These are phyloP conservation scores for Psophocarpus tetragonolobus DNA, from an alignment of 306 rosid species.

Conservation along the genomic window DNA sequence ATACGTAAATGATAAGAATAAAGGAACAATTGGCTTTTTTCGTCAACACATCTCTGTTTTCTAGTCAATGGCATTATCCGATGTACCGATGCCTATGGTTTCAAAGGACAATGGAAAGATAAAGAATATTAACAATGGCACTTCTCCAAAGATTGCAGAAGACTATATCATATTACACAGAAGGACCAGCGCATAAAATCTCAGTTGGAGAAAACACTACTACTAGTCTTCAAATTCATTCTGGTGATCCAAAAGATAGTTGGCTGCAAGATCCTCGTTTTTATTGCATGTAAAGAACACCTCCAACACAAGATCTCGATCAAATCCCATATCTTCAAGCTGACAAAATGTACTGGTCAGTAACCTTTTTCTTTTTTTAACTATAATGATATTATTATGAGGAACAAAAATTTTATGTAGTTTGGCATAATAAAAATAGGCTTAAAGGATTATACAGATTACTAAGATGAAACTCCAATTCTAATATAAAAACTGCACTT, in stretches of 20 bases:
- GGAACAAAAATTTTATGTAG: no score
- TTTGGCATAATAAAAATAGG: no score
- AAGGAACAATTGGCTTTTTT: slow-evolving; percentile 12
- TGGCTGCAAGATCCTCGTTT: slow-evolving; percentile 84
- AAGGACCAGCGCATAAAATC: slow-evolving; percentile 9
- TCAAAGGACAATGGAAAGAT: background rate
- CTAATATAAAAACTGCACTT: background rate
- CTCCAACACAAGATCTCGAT: slow-evolving; percentile 70
- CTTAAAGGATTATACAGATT: background rate
- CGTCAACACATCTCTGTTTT: slow-evolving; percentile 10
- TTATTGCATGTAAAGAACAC: slow-evolving; percentile 84
- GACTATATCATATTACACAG: background rate
- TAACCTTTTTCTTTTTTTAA: background rate
- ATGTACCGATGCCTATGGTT: slow-evolving; percentile 21
- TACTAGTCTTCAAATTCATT: slow-evolving; percentile 70
- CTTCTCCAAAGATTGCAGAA: slow-evolving; percentile 25
- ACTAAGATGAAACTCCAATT: background rate
- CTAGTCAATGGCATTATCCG: slow-evolving; percentile 33
- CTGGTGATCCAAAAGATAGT: slow-evolving; percentile 79
- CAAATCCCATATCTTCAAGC: slow-evolving; percentile 89
- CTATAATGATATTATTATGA: background rate
- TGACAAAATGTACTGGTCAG: slow-evolving; percentile 40
- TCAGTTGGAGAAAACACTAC: slow-evolving; percentile 8
- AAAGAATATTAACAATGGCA: slow-evolving; percentile 14
- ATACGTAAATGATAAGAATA: background rate